Conservation (phyloP, 306 rosid species). For the Gynostemma pentaphyllum region DNA sequence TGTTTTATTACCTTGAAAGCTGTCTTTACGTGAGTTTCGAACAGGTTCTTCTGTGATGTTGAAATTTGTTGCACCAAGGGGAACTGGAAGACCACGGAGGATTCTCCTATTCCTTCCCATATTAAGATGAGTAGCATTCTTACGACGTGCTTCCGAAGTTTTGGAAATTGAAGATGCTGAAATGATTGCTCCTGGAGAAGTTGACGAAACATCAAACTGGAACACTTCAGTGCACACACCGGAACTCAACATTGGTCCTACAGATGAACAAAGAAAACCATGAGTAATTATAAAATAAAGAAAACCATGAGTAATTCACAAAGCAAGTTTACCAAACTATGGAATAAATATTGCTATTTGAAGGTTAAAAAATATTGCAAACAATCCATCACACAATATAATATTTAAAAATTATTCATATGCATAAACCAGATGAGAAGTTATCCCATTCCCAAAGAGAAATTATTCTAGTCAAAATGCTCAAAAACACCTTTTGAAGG, state of each 20-base stretch:
- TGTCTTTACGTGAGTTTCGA: constrained; percentile 28
- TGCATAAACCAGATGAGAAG: not conserved
- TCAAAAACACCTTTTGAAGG: not conserved
- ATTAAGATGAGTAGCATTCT: constrained; percentile 31
- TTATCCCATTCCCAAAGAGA: not conserved
- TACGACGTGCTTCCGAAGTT: constrained; percentile 21
- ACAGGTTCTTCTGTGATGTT: constrained; percentile 45
- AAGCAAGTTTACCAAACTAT: not conserved
- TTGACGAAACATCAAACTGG: constrained; percentile 74
- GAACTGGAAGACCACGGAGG: constrained; percentile 49
- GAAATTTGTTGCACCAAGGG: constrained; percentile 34
- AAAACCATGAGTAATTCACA: constrained; percentile 9
- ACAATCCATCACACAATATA: not conserved
- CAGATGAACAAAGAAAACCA: constrained; percentile 17
- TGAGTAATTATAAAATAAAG: constrained; percentile 8
- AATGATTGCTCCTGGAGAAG: constrained; percentile 67
- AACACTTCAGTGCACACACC: constrained; percentile 97
- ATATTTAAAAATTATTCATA: not conserved
- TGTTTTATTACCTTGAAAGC: constrained; percentile 44
- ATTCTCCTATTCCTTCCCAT: constrained; percentile 65
- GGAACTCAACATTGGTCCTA: constrained; percentile 91
- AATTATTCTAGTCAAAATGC: not conserved
- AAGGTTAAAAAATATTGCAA: not conserved
- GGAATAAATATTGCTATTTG: not conserved
- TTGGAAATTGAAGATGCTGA: constrained; percentile 68